Conservation (phyloP, 495 filamentous ascomycete genomes). For the Penicillium nucicola region DNA sequence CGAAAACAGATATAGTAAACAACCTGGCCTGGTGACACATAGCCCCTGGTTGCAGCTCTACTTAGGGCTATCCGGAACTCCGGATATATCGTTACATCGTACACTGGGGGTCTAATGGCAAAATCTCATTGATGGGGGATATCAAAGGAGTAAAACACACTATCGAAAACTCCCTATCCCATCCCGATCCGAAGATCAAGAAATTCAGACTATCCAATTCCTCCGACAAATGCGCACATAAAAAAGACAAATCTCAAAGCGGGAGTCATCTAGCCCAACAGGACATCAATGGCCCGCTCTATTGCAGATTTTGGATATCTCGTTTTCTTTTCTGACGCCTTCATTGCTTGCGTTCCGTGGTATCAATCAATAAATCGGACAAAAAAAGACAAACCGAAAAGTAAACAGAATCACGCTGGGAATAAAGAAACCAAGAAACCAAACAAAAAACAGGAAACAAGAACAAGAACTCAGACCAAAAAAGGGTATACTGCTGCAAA, state of each 20-base stretch:
- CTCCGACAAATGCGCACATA: constrained; percentile 16
- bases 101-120: constrained; percentile 6
- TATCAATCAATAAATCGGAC: constrained; percentile 37
- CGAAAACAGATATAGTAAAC: too few species aligned
- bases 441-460: constrained; percentile 17
- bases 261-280: constrained; percentile 5
- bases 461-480: constrained; percentile 16
- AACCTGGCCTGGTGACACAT: too few species aligned
- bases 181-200: constrained; percentile 11
- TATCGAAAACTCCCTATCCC: constrained; percentile 1
- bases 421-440: constrained; percentile 15
- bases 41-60: too few species aligned
- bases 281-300: constrained; percentile 14
- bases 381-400: constrained; percentile 20
- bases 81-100: too few species aligned
- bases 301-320: constrained; percentile 35
- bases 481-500: constrained; percentile 60
- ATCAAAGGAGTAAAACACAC: constrained; percentile 8
- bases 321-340: constrained; percentile 32
- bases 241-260: constrained; percentile 7
- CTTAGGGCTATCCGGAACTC: too few species aligned
- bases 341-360: constrained; percentile 39
- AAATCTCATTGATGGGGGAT: constrained; percentile 13
- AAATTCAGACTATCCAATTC: constrained; percentile 7
- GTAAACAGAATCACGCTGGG: constrained; percentile 3